A percentile compares a stretch with the other conserved stretches of the same genome.
phyloP scores from a whole-genome alignment of 805 yeast genomes.

The Kodamaea kakaduensis region DNA sequence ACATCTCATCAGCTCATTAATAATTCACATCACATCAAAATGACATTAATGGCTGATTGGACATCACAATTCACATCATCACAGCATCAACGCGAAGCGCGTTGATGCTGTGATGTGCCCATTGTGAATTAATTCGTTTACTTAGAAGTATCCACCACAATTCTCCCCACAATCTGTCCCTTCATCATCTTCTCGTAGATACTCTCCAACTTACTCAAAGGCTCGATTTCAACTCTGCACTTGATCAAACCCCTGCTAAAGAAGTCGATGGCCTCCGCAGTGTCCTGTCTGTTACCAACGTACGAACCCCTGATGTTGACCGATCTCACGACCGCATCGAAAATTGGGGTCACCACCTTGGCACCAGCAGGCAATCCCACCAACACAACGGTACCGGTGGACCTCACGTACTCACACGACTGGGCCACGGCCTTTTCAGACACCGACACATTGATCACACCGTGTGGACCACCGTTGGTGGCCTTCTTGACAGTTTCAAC shows the following conservation, averaged over 20 bases:
- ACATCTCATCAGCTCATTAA: too few species aligned
- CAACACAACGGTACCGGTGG: conserved; percentile 41
- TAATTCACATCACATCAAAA: too few species aligned
- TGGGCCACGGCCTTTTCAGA: conserved; percentile 63
- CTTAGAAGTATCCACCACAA: conserved; percentile 35
- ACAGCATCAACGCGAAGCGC: too few species aligned
- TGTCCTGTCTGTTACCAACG: conserved; percentile 45
- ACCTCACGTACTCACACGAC: conserved; percentile 37
- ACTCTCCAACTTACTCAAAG: conserved; percentile 37
- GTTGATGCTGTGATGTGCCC: too few species aligned
- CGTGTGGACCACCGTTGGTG: conserved; percentile 75
- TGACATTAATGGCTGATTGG: too few species aligned
- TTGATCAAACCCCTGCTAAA: conserved; percentile 40
- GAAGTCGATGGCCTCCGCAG: conserved; percentile 44
- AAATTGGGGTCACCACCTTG: conserved; percentile 36
- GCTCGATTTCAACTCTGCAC: conserved; percentile 39
- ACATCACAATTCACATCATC: too few species aligned
- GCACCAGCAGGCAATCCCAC: conserved; percentile 47
- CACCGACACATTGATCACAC: conserved; percentile 71
- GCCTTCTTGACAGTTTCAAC: conserved; percentile 50
- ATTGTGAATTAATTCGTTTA: too few species aligned
- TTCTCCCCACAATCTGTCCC: conserved; percentile 42
- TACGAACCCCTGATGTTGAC: conserved; percentile 40
- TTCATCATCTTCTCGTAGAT: conserved; percentile 39
- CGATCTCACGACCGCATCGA: conserved; percentile 37